A percentile compares a stretch with the other conserved stretches of the same genome.
phyloP scores from a whole-genome alignment of 306 rosid species.

The Cicer pinnatifidum region DNA sequence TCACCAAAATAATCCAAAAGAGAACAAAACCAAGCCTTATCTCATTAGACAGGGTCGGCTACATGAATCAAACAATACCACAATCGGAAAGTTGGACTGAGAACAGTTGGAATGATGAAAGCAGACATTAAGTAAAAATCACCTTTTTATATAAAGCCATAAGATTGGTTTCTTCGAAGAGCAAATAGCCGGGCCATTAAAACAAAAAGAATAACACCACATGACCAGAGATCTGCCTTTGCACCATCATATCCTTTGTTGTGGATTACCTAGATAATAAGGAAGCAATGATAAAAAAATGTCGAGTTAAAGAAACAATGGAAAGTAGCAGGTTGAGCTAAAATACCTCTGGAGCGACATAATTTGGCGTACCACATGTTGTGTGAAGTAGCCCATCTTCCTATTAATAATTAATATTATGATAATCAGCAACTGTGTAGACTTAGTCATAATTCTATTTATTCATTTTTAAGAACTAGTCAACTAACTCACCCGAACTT shows the following conservation, averaged over 20 bases:
- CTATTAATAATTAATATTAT: slow-evolving; percentile 47
- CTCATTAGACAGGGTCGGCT: no score
- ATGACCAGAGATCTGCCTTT: slow-evolving; percentile 95
- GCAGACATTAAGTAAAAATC: slow-evolving; percentile 44
- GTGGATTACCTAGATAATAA: slow-evolving; percentile 72
- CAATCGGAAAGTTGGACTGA: slow-evolving; percentile 13
- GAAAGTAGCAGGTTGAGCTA: slow-evolving; percentile 33
- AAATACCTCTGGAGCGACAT: slow-evolving; percentile 97
- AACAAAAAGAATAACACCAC: slow-evolving; percentile 92
- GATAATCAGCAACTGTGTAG: slow-evolving; percentile 33
- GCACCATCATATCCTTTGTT: slow-evolving; percentile 95
- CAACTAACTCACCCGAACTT: slow-evolving; percentile 77
- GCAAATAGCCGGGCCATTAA: slow-evolving; percentile 94
- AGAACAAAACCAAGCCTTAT: no score
- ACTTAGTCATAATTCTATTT: slow-evolving; percentile 5
- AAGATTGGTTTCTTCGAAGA: slow-evolving; percentile 88
- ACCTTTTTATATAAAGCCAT: slow-evolving; percentile 88
- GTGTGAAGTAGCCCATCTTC: slow-evolving; percentile 96
- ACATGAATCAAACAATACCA: no score
- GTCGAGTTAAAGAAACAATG: slow-evolving; percentile 1
- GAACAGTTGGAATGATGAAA: background rate
- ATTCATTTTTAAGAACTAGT: slow-evolving; percentile 23
- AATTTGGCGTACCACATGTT: slow-evolving; percentile 96
- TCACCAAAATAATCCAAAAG: no score
- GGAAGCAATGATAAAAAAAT: slow-evolving; percentile 40